Conservation (phyloP, 2,329 filamentous ascomycete genomes). For the Epichloe hybrida region DNA sequence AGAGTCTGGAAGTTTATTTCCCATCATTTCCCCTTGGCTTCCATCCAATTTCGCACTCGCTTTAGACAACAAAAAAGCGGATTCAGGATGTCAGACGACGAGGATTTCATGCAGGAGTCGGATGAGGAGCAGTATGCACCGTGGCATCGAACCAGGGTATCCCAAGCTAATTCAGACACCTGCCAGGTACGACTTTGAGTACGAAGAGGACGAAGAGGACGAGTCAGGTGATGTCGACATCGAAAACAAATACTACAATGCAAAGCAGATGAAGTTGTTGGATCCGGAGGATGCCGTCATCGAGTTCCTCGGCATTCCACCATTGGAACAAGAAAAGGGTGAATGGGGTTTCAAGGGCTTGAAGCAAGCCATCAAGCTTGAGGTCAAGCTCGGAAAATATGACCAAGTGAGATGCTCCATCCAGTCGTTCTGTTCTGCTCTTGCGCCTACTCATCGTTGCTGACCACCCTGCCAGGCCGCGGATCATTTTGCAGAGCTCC, state of each 20-base stretch:
- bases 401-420: slow-evolving; percentile 45
- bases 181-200: slow-evolving; percentile 80
- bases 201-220: slow-evolving; percentile 84
- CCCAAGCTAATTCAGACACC: slow-evolving; percentile 5
- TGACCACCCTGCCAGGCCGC: slow-evolving; percentile 49
- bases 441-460: neutral
- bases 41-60: no score
- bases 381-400: slow-evolving; percentile 85
- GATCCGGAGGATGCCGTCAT: slow-evolving; percentile 80
- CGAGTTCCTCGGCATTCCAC: slow-evolving; percentile 82
- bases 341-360: slow-evolving; percentile 98
- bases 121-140: slow-evolving; percentile 29
- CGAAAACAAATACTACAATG: slow-evolving; percentile 99
- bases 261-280: slow-evolving; percentile 84
- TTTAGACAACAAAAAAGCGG: no score
- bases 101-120: slow-evolving; percentile 35
- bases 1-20: neutral
- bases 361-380: slow-evolving; percentile 95
- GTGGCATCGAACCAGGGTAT: neutral
- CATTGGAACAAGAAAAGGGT: slow-evolving; percentile 77
- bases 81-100: slow-evolving; percentile 35
- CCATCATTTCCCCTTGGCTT: neutral
- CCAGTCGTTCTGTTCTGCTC: no score
- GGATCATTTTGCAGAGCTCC: slow-evolving; percentile 83
- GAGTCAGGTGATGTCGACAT: slow-evolving; percentile 83